Evolutionary conservation across 179 eudicot genomes (phyloP).

Genomic region (Spergularia azorica): DNA sequence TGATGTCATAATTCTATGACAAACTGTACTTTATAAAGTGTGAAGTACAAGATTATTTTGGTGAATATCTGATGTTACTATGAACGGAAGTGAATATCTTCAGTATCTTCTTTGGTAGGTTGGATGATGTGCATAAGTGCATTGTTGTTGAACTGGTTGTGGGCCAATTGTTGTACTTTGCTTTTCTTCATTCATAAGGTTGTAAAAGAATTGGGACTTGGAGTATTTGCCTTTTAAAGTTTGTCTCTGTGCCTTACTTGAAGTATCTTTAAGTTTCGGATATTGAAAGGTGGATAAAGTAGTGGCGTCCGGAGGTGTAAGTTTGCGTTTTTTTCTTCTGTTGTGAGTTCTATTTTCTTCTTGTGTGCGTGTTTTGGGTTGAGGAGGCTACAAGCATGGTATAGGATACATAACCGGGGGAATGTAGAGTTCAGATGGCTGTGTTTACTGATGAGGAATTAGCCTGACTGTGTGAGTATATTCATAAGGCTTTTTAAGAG

Average conservation of each 20-base stretch:
- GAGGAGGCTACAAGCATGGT: too few relatives aligned
- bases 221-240: background rate
- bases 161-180: slow-evolving; percentile 21
- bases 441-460: too few relatives aligned
- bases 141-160: background rate
- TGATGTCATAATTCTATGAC: slow-evolving; percentile 5
- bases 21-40: slow-evolving; percentile 10
- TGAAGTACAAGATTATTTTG: background rate
- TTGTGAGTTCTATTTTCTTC: too few relatives aligned
- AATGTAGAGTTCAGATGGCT: too few relatives aligned
- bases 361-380: too few relatives aligned
- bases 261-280: background rate
- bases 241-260: slow-evolving; percentile 2
- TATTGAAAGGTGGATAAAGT: background rate
- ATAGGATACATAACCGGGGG: too few relatives aligned
- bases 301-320: too few relatives aligned
- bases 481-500: too few relatives aligned
- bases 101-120: slow-evolving; percentile 13
- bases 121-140: too few relatives aligned
- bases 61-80: slow-evolving; percentile 7
- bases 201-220: background rate
- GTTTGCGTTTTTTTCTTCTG: too few relatives aligned
- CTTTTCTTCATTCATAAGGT: background rate
- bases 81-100: slow-evolving; percentile 10
- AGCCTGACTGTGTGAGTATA: too few relatives aligned